phyloP scores from a whole-genome alignment of 192 early-diverging fungal genomes.

The Mortierella hygrophila region DNA sequence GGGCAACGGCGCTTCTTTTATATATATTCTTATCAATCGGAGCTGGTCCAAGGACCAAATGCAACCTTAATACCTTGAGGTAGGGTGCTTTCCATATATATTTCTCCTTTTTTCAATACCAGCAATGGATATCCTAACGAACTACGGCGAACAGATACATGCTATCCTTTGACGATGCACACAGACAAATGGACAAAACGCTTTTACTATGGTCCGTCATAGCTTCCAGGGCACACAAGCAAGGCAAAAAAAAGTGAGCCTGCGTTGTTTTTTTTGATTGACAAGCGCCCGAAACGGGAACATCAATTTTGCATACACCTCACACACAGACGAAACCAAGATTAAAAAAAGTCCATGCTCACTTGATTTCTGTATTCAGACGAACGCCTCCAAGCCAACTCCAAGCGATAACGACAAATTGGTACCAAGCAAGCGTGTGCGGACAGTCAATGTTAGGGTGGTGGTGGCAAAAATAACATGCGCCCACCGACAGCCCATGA shows the following conservation, averaged over 20 bases:
- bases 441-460: neutral
- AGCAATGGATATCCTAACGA: neutral
- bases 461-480: neutral
- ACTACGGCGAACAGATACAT: neutral
- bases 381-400: neutral
- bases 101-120: neutral
- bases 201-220: slow-evolving; percentile 1
- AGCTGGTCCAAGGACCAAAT: neutral
- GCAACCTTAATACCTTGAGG: neutral
- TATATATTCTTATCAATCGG: neutral
- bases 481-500: neutral
- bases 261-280: neutral
- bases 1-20: neutral
- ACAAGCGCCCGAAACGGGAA: slow-evolving; percentile 7
- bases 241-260: neutral
- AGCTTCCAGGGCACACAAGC: no score
- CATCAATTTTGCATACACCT: neutral
- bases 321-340: neutral
- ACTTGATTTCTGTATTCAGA: neutral
- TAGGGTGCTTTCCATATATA: neutral
- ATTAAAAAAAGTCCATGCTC: slow-evolving; percentile 5
- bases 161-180: neutral
- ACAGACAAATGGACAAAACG: neutral
- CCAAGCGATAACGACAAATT: neutral
- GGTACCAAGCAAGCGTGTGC: neutral